Evolutionary conservation across 257 asterid genomes (phyloP), one percentile per base, ranked within the genome.

Genomic region (Scutellaria baicalensis): DNA sequence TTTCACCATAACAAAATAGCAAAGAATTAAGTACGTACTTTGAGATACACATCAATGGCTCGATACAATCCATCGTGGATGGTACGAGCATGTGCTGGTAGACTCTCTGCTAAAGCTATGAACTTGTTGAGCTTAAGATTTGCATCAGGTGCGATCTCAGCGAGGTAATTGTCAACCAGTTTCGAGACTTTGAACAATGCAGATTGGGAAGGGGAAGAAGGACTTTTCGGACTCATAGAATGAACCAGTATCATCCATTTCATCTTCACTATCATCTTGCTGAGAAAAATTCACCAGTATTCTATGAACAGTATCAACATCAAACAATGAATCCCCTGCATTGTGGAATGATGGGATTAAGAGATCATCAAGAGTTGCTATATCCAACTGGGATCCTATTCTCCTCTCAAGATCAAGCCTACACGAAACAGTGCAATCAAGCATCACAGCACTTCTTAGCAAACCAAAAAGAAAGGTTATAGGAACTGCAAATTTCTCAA

Each of bases 61-160:
- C 96, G 87, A 69, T 94, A 91, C 59, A 94, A 70, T 10, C 96
- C 96, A 71, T 94, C 99, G 3, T 91, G 97, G 40, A 79, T 35
- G 0, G 88, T 85, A 1, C 96, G 90, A 0, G 99, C 93, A 70
- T 91, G 97, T 7, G 86, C 87, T 0, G 99, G 99, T 59, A 91
- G 73, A 66, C 84, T 78, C 71, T 89, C 97, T 8, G 97, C 96
- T 33, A 94, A 82, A 5, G 90, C 92, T 23, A 88, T 73, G 79
- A 94, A 91, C 88, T 91, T 91, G 68, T 84, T 82, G 71, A 91
- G 93, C 83, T 86, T 88, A 9, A 94, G 93, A 71, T 91, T 91
- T 5, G 89, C 78, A 66, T 94, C 99, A 1, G 96, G 90, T 56
- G 98, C 99, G 77, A 94, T 91, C 84, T 94, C 99, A 62, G 96